Evolutionary conservation across 2,329 filamentous ascomycete genomes (phyloP), one percentile per base, ranked within the genome.

Genomic region (Scopulariopsis brevicaulis): DNA sequence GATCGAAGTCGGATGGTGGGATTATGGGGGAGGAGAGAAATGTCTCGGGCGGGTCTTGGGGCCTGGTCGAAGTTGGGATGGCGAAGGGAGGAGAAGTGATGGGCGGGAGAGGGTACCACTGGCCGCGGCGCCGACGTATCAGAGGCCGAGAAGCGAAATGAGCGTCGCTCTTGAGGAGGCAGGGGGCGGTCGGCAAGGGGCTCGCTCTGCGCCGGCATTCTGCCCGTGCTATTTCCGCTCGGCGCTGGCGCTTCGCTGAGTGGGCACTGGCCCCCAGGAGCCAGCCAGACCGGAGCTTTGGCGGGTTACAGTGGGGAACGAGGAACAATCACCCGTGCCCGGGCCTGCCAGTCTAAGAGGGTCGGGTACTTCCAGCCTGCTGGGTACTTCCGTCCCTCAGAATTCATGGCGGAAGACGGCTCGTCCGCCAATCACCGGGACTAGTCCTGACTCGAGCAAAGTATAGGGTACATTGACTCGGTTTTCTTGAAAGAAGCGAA

Each of bases 61-160:
- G 55, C 40, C 40, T n/a, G 32, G 3, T 24, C 24, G 40, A 37
- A 35, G 55, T 56, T 56, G 54, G 53, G 53, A 54, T 54, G 34
- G 53, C 25, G 18, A 34, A 43, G 50, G 28, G 40, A 56, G 34
- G 54, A 46, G 54, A 55, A 55, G 54, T 55, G 54, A 55, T 25
- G 54, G 54, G 54, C 40, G 54, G 43, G 54, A 56, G 54, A 56
- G 54, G 25, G 28, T 46, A 48, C 24, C 34, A 32, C 28, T 32
- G 28, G 8, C 40, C 15, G 40, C 40, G n/a, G 40, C 15, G 28
- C 48, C 25, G 55, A 53, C 55, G 55, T 57, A 57, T 57, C 55
- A 57, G 55, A 57, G 55, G 55, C 55, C 52, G 48, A 57, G 55
- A 57, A 57, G 55, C 48, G 55, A 57, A 48, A 57, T 57, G 55